phyloP scores from a whole-genome alignment of 345 rosid genomes.

The Balakata baccata region DNA sequence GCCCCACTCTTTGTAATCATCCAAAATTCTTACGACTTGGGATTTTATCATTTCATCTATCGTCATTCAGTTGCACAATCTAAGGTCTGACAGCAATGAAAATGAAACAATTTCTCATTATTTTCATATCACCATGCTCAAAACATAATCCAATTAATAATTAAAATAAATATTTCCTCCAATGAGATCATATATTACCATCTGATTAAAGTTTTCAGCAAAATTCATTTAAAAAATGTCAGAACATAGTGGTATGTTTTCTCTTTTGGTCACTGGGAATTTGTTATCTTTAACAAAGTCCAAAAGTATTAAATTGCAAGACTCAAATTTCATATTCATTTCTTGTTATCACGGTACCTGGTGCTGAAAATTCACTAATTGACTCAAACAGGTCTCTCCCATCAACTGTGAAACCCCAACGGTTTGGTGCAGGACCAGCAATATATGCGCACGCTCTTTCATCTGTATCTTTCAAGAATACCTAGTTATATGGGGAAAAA shows the following conservation, averaged over 20 bases:
- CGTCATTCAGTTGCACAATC: neutral
- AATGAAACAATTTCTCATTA: neutral
- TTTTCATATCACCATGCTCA: neutral
- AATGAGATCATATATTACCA: neutral
- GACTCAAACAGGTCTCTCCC: slow-evolving; percentile 76
- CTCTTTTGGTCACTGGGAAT: neutral
- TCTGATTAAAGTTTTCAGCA: neutral
- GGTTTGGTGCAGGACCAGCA: slow-evolving; percentile 99
- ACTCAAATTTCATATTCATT: neutral
- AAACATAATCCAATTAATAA: neutral
- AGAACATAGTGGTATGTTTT: neutral
- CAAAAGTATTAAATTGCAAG: neutral
- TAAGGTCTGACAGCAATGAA: neutral
- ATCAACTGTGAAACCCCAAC: slow-evolving; percentile 93
- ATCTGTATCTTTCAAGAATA: slow-evolving; percentile 93
- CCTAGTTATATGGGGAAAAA: slow-evolving; percentile 49
- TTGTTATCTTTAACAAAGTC: too few species aligned
- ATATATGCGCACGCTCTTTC: slow-evolving; percentile 99
- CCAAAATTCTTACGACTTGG: neutral
- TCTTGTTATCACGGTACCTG: slow-evolving; percentile 36
- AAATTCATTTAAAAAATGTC: neutral
- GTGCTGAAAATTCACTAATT: slow-evolving; percentile 40
- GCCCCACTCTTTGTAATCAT: neutral
- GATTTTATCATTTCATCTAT: neutral
- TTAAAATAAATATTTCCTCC: neutral